Base-by-base conservation (phyloP, 108 stramenopile species). In the Pelagomonas calceolata region DNA sequence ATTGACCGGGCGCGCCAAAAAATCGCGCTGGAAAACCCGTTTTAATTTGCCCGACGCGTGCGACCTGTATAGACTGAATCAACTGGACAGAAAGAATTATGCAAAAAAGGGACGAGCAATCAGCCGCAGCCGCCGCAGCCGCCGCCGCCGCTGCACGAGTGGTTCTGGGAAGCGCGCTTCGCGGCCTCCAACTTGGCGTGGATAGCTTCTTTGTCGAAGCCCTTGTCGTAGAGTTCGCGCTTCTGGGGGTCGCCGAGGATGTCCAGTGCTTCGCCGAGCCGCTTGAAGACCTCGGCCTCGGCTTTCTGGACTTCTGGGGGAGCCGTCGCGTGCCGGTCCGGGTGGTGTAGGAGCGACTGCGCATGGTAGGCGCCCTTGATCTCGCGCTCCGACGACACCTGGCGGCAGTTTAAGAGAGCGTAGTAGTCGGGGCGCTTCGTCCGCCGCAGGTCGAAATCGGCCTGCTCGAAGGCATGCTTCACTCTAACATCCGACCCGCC, bases 331-430 rank as follows among this genome's bases (percentile, higher is more conserved):
- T 33, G 32, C 34, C 29, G 26, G 66, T 88, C 85, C 0, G 87
- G 87, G 69, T 88, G 87, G 4, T 75, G 70, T 30, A 82, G 83
- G 33, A 80, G 67, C 21, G 81, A 76, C 43, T 78, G 68, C 15
- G 60, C 66, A 34, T 82, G 81, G 78, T 88, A 88, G 30, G 80
- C 80, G 68, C 75, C 80, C 68, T 85, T 85, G 70, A 88, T 88
- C 74, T 88, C 87, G 34, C 74, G 79, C 68, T 74, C 80, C 29
- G 77, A 74, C 17, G 82, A 83, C 30, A 84, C 64, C 0, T 68
- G 21, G 0, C 78, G 68, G 1, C 82, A 73, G 16, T 69, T 76
- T 39, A 88, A 69, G 9, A 83, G 21, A 18, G 73, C 35, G 70
- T 88, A 88, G 68, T 74, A 85, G 45, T 85, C 77, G 30, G 78